These are phyloP conservation scores for Gentiana macrophylla DNA, from an alignment of 257 asterid species.

Conservation along the genomic window DNA sequence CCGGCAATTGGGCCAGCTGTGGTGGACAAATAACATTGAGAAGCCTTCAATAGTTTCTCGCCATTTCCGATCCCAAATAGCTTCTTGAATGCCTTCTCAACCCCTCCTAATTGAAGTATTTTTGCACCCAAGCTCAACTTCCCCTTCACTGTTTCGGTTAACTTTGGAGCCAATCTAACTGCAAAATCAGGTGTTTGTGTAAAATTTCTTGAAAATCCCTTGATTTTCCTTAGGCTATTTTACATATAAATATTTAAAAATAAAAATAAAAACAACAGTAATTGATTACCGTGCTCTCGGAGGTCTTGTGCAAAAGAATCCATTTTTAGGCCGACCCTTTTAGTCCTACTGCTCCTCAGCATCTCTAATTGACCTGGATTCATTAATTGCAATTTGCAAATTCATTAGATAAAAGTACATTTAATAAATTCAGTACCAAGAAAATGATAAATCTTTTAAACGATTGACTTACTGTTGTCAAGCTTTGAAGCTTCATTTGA, in stretches of 20 bases:
- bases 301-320: slow-evolving; percentile 4
- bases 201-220: no score
- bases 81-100: slow-evolving; percentile 14
- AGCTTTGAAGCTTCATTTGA: slow-evolving; percentile 1
- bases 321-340: slow-evolving; percentile 5
- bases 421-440: no score
- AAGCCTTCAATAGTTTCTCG: slow-evolving; percentile 4
- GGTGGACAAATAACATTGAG: slow-evolving; percentile 8
- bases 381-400: no score
- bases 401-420: no score
- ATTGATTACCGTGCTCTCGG: slow-evolving; percentile 1
- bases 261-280: no score
- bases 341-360: slow-evolving; percentile 5
- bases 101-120: slow-evolving; percentile 13
- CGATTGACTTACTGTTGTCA: neutral
- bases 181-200: neutral
- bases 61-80: neutral
- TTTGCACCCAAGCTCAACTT: slow-evolving; percentile 11
- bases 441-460: no score
- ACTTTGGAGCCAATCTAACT: slow-evolving; percentile 9
- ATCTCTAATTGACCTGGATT: neutral
- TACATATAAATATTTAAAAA: no score
- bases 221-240: no score
- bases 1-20: slow-evolving; percentile 8
- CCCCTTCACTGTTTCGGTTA: slow-evolving; percentile 4